Conservation (phyloP, 192 early-diverging fungal genomes). For the Jimgerdemannia flammicorona region DNA sequence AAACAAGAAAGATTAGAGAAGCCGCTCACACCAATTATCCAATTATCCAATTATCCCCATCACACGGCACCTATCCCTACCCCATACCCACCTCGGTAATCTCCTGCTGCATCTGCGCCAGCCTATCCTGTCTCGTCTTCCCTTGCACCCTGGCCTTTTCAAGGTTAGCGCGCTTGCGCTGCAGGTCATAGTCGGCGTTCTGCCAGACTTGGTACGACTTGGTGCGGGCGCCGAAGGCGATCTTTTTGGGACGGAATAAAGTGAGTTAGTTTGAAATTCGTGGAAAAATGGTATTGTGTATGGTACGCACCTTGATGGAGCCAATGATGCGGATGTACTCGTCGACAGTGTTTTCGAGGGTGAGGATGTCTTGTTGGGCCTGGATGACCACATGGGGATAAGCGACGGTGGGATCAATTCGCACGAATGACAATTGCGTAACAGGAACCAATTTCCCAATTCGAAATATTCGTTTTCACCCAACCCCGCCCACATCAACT, state of each 20-base stretch:
- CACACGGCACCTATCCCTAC: not conserved
- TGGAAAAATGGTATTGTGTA: not conserved
- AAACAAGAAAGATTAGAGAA: not conserved
- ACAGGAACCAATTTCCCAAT: too few relatives aligned
- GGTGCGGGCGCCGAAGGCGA: constrained; percentile 72
- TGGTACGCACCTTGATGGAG: constrained; percentile 57
- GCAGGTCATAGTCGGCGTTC: constrained; percentile 60
- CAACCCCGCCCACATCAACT: not conserved
- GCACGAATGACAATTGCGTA: too few relatives aligned
- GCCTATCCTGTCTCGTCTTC: constrained; percentile 44
- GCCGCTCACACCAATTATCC: not conserved
- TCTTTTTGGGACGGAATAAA: constrained; percentile 16
- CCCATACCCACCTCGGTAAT: constrained; percentile 45
- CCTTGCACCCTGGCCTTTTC: constrained; percentile 55
- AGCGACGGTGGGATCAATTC: not conserved
- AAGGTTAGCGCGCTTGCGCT: constrained; percentile 60
- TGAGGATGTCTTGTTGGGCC: constrained; percentile 67
- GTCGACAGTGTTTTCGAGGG: constrained; percentile 77
- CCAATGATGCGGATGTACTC: constrained; percentile 88
- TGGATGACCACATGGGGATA: constrained; percentile 6
- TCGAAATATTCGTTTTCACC: too few relatives aligned
- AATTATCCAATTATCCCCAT: not conserved
- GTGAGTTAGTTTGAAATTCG: constrained; percentile 1
- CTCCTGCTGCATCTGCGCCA: constrained; percentile 36
- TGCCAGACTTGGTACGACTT: constrained; percentile 70